Evolutionary conservation across 2,329 filamentous ascomycete genomes (phyloP).

Genomic region (Cladosporium sp.): DNA sequence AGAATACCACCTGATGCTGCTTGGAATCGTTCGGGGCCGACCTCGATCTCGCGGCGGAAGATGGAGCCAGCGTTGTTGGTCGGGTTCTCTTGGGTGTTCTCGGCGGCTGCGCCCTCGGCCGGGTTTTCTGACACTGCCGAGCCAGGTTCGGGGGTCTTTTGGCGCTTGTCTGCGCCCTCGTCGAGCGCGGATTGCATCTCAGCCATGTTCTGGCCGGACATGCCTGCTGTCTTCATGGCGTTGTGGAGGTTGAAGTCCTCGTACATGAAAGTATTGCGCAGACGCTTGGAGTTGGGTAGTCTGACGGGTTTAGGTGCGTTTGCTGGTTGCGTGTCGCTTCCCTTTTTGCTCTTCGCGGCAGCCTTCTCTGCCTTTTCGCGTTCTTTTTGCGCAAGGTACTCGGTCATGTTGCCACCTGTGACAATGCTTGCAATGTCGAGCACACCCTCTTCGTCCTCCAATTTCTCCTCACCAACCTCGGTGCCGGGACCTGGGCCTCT

Average conservation of each 20-base stretch:
- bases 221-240: constrained; percentile 49
- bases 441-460: constrained; percentile 65
- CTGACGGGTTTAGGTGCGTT: constrained; percentile 56
- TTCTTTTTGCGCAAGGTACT: constrained; percentile 79
- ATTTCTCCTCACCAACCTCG: constrained; percentile 49
- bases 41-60: constrained; percentile 62
- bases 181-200: constrained; percentile 51
- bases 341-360: constrained; percentile 53
- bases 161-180: constrained; percentile 39
- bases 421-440: constrained; percentile 83
- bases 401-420: constrained; percentile 67
- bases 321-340: constrained; percentile 48
- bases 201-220: constrained; percentile 43
- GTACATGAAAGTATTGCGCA: constrained; percentile 67
- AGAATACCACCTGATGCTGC: constrained; percentile 64
- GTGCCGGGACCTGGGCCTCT: constrained; percentile 53
- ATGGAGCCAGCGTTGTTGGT: constrained; percentile 20
- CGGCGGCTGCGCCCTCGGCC: constrained; percentile 27
- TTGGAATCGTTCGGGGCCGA: constrained; percentile 70
- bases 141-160: constrained; percentile 34
- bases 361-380: constrained; percentile 69
- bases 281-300: constrained; percentile 69
- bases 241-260: constrained; percentile 60
- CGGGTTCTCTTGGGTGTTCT: constrained; percentile 21
- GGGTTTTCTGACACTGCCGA: constrained; percentile 32